phyloP scores from a whole-genome alignment of 2,329 filamentous ascomycete genomes.

The Parafenestella ontariensis region DNA sequence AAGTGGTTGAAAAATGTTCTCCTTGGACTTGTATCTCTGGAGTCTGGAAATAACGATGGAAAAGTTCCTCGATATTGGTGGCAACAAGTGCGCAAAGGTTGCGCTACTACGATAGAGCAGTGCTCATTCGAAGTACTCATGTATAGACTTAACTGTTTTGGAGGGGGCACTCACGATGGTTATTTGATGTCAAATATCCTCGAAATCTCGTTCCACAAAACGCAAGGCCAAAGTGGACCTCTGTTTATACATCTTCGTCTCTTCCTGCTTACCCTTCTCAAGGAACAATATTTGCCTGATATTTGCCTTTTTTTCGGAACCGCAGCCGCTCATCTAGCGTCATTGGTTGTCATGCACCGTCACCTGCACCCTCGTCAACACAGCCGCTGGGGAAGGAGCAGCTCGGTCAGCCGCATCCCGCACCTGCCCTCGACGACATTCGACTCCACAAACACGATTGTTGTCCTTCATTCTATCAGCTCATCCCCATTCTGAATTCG shows the following conservation, averaged over 20 bases:
- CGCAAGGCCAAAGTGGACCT: background rate
- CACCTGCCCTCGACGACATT: background rate
- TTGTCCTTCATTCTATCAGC: background rate
- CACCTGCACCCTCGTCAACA: conserved; percentile 3
- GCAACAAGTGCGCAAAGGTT: no score
- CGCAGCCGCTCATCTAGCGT: background rate
- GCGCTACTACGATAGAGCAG: background rate
- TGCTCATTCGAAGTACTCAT: background rate
- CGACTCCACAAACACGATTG: background rate
- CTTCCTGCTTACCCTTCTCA: no score
- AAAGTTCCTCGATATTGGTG: background rate
- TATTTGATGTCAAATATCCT: background rate
- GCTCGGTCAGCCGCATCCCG: conserved; percentile 1
- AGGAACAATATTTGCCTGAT: background rate
- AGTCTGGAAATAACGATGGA: background rate
- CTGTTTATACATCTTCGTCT: no score
- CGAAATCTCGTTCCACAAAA: background rate
- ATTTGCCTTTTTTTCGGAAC: background rate
- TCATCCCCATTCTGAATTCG: background rate
- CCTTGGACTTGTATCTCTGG: background rate
- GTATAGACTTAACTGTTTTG: background rate
- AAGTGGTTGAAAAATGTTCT: background rate
- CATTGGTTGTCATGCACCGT: conserved; percentile 7
- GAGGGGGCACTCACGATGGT: background rate
- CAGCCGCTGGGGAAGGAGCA: conserved; percentile 3